These are phyloP conservation scores for Rugonectria rugulosa DNA, from an alignment of 2,329 filamentous ascomycete species.

Conservation along the genomic window DNA sequence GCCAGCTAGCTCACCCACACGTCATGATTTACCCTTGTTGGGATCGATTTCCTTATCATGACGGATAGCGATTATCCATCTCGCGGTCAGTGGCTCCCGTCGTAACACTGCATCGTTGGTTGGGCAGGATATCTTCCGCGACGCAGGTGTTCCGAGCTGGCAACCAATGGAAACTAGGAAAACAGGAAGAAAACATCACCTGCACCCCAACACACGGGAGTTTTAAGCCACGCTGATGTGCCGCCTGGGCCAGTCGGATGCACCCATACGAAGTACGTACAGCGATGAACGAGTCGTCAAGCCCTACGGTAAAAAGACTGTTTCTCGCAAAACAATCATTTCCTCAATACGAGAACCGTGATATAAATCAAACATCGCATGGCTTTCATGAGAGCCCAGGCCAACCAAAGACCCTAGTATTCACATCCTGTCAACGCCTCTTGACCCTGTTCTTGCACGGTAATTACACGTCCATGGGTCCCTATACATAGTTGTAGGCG, in stretches of 20 bases:
- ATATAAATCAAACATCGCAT: constrained; percentile 14
- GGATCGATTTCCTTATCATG: neutral
- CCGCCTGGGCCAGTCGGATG: no score
- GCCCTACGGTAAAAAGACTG: no score
- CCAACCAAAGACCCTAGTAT: no score
- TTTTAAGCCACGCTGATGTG: neutral
- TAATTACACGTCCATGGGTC: no score
- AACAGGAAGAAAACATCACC: neutral
- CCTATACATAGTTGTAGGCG: no score
- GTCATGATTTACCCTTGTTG: neutral
- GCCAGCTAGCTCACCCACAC: neutral
- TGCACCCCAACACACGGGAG: neutral
- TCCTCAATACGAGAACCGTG: constrained; percentile 1
- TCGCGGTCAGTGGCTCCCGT: neutral
- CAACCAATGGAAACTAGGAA: neutral
- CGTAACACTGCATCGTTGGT: neutral
- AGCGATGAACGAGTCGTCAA: no score
- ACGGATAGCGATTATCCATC: neutral
- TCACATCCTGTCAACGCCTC: no score
- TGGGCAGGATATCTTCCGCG: neutral
- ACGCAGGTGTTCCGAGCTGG: neutral
- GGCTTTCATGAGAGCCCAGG: no score
- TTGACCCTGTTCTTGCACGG: no score
- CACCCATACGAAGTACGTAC: no score
- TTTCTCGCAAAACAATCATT: no score